phyloP scores from a whole-genome alignment of 306 rosid species.

The Ormosia semicastrata region DNA sequence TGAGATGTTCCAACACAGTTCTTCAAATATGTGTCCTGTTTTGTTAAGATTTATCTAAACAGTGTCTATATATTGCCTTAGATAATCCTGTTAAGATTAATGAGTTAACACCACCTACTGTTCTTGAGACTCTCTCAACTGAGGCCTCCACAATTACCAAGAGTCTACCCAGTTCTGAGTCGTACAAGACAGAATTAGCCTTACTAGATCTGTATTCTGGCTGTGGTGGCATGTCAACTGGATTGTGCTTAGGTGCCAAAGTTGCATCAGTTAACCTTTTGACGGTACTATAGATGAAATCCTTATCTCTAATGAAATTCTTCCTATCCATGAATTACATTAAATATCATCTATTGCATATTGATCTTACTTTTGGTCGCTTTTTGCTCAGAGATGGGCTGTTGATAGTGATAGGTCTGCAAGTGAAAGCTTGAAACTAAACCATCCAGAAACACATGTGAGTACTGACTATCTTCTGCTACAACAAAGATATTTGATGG shows the following conservation, averaged over 20 bases:
- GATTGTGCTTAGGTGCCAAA: slow-evolving; percentile 86
- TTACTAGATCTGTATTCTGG: slow-evolving; percentile 85
- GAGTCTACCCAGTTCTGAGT: slow-evolving; percentile 32
- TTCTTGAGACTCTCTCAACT: slow-evolving; percentile 27
- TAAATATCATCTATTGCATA: neutral
- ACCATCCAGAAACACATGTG: slow-evolving; percentile 81
- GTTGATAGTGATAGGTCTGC: slow-evolving; percentile 71
- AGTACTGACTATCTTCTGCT: slow-evolving; percentile 34
- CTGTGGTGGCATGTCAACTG: slow-evolving; percentile 99
- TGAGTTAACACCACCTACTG: slow-evolving; percentile 27
- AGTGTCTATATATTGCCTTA: slow-evolving; percentile 35
- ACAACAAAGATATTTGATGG: neutral
- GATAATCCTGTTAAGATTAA: slow-evolving; percentile 45
- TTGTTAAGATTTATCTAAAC: slow-evolving; percentile 21
- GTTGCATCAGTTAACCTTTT: slow-evolving; percentile 66
- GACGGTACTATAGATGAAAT: slow-evolving; percentile 51
- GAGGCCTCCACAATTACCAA: slow-evolving; percentile 26
- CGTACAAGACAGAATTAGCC: slow-evolving; percentile 40
- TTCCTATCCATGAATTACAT: neutral
- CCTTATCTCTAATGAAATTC: slow-evolving; percentile 18
- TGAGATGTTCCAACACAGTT: neutral
- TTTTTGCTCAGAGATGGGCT: slow-evolving; percentile 77
- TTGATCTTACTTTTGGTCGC: slow-evolving; percentile 31
- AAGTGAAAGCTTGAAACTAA: slow-evolving; percentile 71
- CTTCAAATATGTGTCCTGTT: slow-evolving; percentile 1